Evolutionary conservation across 2,329 filamentous ascomycete genomes (phyloP), one percentile per base, ranked within the genome.

Genomic region (Nakataea oryzae): DNA sequence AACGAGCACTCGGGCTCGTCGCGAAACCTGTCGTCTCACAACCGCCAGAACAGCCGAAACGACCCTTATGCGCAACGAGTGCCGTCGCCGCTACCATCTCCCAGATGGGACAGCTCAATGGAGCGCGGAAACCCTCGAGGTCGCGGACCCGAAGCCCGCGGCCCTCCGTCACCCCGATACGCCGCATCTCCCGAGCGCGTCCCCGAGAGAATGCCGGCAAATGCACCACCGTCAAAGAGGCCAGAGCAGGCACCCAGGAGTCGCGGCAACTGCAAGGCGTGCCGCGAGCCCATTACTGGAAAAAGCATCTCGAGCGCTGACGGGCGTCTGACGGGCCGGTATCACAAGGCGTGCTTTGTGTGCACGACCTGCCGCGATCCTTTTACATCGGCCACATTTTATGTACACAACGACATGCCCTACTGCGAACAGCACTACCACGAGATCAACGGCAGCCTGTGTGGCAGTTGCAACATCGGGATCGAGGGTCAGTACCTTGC

Each of bases 361-460:
- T 99, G 95, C 80, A 84, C 86, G 5, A 92, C 89, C 1, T 99
- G 95, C 77, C 79, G 80, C 13, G 82, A 86, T 61, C 88, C 92
- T 0, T 99, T 97, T 71, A 80, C 86, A 26, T 96, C 92, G 0
- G 84, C 91, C 1, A 92, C 95, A 63, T 97, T 97, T 69, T 99
- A 99, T 72, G 93, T 99, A 13, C 84, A 92, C 64, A 77, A 89
- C 66, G 91, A 99, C 74, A 82, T 86, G 63, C 95, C 95, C 0
- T 97, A 93, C 75, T 97, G 95, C 74, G 88, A 91, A 67, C 86
- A 87, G 59, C 92, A 97, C 74, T 99, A 97, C 72, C 95, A 99
- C 76, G 84, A 89, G 72, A 82, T 95, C 41, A 97, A 97, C 69
- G 88, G 89, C 60, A 96, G 91, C 58, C 77, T 97, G 1, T 99